Evolutionary conservation across 768 basidiomycete genomes (phyloP), one percentile per base, ranked within the genome.

Genomic region (Pleurotus tuoliensis): DNA sequence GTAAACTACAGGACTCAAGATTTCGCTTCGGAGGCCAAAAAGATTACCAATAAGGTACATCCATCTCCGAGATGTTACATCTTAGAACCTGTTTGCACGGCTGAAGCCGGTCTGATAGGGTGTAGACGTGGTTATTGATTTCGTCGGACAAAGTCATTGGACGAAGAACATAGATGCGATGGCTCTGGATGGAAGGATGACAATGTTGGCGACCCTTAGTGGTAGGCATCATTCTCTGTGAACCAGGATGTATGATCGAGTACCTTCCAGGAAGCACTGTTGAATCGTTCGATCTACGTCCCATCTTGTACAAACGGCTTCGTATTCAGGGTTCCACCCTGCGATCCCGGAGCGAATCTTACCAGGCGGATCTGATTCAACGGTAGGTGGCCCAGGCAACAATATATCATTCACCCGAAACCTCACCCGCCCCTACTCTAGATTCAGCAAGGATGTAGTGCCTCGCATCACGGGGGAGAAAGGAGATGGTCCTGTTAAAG

Each of bases 301-400:
- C 84, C 8, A 81, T 97, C 54, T 73, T 96, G 56, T 85, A 76
- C 69, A 98, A 95, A 73, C 85, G 94, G 15, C 82, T 97, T 50
- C 84, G 86, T 22, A 87, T 98, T 50, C 87, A 93, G 69, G 94
- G 94, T 18, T 91, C 92, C 18, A 96, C 93, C 1, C 74, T 97
- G 27, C 84, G 94, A 20, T 83, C 87, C 27, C 83, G 92, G 45
- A 80, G 82, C 22, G 64, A 76, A n/a, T 74, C 79, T 59, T 97
- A 96, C 69, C 93, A 97, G 69, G 77, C 81, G 3, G 80, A 88
- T 18, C 76, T 96, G 49, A 79, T 91, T 55, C 67, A 70, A 43
- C 77, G 76, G 88, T 85, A 59, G 48, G 75, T 64, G 7, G 13
- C n/a, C 40, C 30, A 34, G 30, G 11, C 30, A 34, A 3, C 30